Base-by-base conservation (phyloP, 495 filamentous ascomycete species). In the Penicillium paradoxum region DNA sequence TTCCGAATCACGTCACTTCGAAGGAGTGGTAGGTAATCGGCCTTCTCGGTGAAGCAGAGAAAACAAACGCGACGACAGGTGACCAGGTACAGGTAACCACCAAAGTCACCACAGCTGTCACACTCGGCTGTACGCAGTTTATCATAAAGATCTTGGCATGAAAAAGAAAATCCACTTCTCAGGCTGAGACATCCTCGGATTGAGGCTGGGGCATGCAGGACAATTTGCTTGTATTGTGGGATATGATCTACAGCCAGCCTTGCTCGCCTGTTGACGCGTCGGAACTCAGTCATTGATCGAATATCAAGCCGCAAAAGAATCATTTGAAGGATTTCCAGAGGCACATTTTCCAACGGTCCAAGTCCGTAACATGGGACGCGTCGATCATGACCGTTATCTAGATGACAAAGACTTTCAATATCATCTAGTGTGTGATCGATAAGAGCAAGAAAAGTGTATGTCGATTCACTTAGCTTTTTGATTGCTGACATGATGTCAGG, bases 61-160 rank as follows among this genome's bases (percentile, higher is more conserved):
- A 63, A 72, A 59, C 71, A 71, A 33, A 72, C 66, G 29, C 67
- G 63, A 34, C 58, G 57, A 53, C 70, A 73, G 17, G 64, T 69
- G 44, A 68, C 54, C 25, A 71, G 49, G 39, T 73, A 72, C 15
- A 73, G 44, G 48, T 73, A 67, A 13, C 51, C 56, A 41, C 68
- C 70, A 34, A 69, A 73, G 21, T 58, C 59, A 30, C 57, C 49
- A 56, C 71, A 74, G 11, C 40, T 64, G 18, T 62, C 57, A 49
- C 68, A 70, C 33, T 67, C 44, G 17, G 46, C 60, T n/a, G 62
- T 70, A 49, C 19, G 60, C 7, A 73, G 63, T 30, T 63, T 65
- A 14, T 57, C 29, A 49, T 66, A 69, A 1, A 72, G 53, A 0
- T 51, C 49, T n/a, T 62, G 29, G 53, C 54, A 64, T 24, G 64